phyloP scores from a whole-genome alignment of 2,329 filamentous ascomycete genomes.

The Xylariaceae sp. region DNA sequence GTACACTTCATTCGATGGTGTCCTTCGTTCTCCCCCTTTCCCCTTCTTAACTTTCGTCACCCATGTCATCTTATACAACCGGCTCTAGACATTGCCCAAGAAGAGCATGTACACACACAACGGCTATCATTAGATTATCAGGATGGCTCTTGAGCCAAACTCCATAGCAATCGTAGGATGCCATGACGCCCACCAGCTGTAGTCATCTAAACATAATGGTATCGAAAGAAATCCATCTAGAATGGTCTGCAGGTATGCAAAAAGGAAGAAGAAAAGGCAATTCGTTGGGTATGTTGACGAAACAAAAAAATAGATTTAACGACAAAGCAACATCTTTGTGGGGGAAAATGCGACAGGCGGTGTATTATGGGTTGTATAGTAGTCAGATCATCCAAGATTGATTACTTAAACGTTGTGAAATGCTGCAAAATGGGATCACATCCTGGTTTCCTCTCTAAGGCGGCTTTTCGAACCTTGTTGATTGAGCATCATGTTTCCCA shows the following conservation, averaged over 20 bases:
- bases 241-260: conserved; percentile 1
- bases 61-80: neutral
- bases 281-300: conserved; percentile 5
- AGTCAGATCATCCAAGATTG: conserved; percentile 3
- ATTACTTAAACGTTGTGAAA: neutral
- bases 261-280: conserved; percentile 16
- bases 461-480: conserved; percentile 57
- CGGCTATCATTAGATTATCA: conserved; percentile 34
- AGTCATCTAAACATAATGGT: conserved; percentile 9
- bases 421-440: conserved; percentile 27
- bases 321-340: conserved; percentile 12
- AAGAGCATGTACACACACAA: neutral
- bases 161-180: conserved; percentile 16
- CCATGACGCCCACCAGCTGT: conserved; percentile 11
- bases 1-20: neutral
- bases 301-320: conserved; percentile 8
- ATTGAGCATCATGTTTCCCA: conserved; percentile 51
- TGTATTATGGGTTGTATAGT: conserved; percentile 16
- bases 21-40: neutral
- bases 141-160: conserved; percentile 14
- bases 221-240: conserved; percentile 12
- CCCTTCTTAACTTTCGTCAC: neutral
- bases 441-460: conserved; percentile 56
- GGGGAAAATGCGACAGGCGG: conserved; percentile 15
- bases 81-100: neutral